Percentiles rank a stretch among this genome's conserved stretches.
These are phyloP conservation scores for Vanderwaltozyma polyspora DNA, from an alignment of 805 yeast species.

Conservation along the genomic window DNA sequence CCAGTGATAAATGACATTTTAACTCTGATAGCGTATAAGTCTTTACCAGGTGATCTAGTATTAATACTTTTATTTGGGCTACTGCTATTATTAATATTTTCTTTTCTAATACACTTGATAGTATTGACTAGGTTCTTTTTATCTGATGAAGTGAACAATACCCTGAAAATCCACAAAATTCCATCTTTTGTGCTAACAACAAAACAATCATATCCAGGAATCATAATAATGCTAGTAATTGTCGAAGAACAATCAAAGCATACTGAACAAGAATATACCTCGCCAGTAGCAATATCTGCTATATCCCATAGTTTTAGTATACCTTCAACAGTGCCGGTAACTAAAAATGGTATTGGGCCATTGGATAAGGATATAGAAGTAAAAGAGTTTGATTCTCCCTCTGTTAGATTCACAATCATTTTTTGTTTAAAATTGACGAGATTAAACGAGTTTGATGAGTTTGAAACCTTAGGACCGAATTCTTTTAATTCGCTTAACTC, in stretches of 20 bases:
- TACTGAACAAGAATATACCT: conserved; percentile 38
- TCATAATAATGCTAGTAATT: conserved; percentile 39
- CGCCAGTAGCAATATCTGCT: conserved; percentile 49
- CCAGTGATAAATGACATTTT: conserved; percentile 32
- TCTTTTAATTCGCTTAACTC: conserved; percentile 50
- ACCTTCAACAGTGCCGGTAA: conserved; percentile 74
- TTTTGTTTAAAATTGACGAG: conserved; percentile 29
- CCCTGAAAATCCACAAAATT: conserved; percentile 27
- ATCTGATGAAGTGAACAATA: conserved; percentile 20
- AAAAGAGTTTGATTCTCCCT: conserved; percentile 45
- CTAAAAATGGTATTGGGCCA: conserved; percentile 46
- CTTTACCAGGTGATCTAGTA: too few species aligned
- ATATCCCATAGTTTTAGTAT: conserved; percentile 70
- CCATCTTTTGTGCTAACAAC: conserved; percentile 38
- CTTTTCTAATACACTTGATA: conserved; percentile 16
- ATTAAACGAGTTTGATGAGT: conserved; percentile 10
- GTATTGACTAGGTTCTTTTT: conserved; percentile 6
- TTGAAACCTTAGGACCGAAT: conserved; percentile 38
- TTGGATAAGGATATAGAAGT: conserved; percentile 48
- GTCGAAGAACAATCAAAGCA: conserved; percentile 38
- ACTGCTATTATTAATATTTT: conserved; percentile 9
- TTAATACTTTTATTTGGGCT: too few species aligned
- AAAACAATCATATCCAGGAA: conserved; percentile 46
- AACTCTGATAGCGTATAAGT: conserved; percentile 36
- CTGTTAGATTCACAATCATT: conserved; percentile 52